Evolutionary conservation across 176 grass and related monocot genomes (phyloP), one percentile per base, ranked within the genome.

Genomic region (Raddia distichophylla): DNA sequence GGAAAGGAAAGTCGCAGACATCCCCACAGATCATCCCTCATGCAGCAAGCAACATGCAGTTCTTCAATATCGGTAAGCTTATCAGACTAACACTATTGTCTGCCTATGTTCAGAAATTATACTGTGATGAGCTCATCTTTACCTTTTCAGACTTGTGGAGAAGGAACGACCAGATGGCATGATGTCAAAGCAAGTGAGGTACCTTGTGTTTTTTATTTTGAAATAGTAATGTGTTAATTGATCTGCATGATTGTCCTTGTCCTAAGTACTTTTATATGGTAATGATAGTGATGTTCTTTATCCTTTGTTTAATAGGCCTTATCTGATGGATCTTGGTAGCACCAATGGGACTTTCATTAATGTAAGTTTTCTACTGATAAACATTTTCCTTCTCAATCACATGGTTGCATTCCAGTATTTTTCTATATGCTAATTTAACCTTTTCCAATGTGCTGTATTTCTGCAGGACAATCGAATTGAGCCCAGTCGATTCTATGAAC

Each of bases 1-100:
- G 86, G 96, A 99, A 73, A 91, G 96, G 75, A 95, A 78, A 75
- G 89, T 99, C 68, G 96, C 93, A 82, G 93, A 99, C 22, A 71
- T 99, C 83, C 86, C 96, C 45, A 99, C 93, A 9, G 96, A 99
- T 83, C 93, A 99, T 80, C 93, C 93, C 11, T 99, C 96, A 74
- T 99, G 96, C 83, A 99, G 93, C 86, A 99, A 99, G 53, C 96
- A 99, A 55, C 96, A 99, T 78, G 93, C 96, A 1, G 91, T 88
- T 75, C 85, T 87, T 62, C 83, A 82, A 73, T 92, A 83, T 48
- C 62, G 75, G 81, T 76, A 74, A 83, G 43, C 10, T 17, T 66
- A 67, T 17, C n/a, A 83, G 43, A 10, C 27, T 56, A 82, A 22
- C 27, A 77, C 6, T 60, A 3, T 67, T 60, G 7, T 47, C 6